Conservation (phyloP, 345 rosid genomes). For the Melaleuca quinquenervia region DNA sequence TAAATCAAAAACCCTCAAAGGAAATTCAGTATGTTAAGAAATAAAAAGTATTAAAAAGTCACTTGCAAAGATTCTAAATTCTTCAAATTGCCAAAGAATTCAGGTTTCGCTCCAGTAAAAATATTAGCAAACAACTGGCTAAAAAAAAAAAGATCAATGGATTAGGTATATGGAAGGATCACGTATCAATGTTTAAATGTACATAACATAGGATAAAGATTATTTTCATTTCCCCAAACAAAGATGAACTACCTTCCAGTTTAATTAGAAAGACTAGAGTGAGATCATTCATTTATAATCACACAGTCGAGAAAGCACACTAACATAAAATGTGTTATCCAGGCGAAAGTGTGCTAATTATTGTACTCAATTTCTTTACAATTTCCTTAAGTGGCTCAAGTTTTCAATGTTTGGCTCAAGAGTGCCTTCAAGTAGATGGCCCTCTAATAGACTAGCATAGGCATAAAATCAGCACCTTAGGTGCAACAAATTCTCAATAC, state of each 20-base stretch:
- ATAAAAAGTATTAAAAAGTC: not conserved
- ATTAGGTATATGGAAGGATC: not conserved
- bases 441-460: constrained; percentile 43
- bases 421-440: constrained; percentile 48
- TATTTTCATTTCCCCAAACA: not conserved
- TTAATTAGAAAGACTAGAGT: not conserved
- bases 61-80: constrained; percentile 74
- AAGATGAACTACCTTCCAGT: not conserved
- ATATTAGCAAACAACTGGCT: constrained; percentile 72
- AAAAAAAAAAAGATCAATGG: not conserved
- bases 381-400: constrained; percentile 27
- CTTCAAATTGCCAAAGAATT: constrained; percentile 46
- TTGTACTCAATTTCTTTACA: not conserved
- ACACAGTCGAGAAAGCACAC: not conserved
- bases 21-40: not conserved
- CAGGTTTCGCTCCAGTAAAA: constrained; percentile 61
- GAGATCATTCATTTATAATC: not conserved
- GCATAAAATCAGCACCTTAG: not conserved
- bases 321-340: not conserved
- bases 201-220: not conserved
- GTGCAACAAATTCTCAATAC: not conserved
- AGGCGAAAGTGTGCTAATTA: not conserved
- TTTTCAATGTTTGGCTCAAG: constrained; percentile 59
- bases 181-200: not conserved
- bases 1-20: not conserved